Evolutionary conservation across 768 basidiomycete genomes (phyloP), one percentile per base, ranked within the genome.

Genomic region (Lactarius indigo): DNA sequence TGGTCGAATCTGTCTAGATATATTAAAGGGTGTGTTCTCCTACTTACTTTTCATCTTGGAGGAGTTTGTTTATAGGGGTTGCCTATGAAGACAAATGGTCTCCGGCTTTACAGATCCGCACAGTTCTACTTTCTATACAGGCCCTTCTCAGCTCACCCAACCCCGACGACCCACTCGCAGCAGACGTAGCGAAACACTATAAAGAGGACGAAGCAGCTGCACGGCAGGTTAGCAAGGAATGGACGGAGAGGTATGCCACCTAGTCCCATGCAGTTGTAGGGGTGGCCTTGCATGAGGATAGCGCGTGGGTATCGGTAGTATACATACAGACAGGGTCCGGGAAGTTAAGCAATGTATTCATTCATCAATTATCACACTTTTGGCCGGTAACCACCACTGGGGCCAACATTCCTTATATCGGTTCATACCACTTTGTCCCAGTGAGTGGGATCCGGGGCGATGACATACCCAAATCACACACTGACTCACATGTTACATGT

Each of bases 181-280:
- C 94, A 44, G 94, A 96, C 70, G 92, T 94, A 20, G 97, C 97
- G 33, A 96, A 97, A 77, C 95, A 98, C 74, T 99, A 97, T 85
- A 98, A 99, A 79, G 94, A 98, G 81, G 84, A 98, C 76, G 94
- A 97, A 83, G 85, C 87, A 76, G 96, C 90, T 65, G 97, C 97
- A 30, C 91, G 94, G 79, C 81, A 88, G 41, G 94, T 97, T 67
- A 94, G 93, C 76, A 85, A 85, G 75, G 94, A 97, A 80, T 99
- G 97, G 97, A 98, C 97, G 72, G 85, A 88, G 80, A 85, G 87
- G 76, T 98, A 90, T 74, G 96, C 96, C 35, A 71, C 72, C 15
- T 73, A 74, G 59, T 76, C n/a, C 62, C 20, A 15, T 20, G 52
- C 52, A 44, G 37, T 31, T 31, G 61, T 41, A 20, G 39, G 44